A percentile compares a stretch with the other conserved stretches of the same genome.
These are phyloP conservation scores for Hyaloperonospora brassicae DNA, from an alignment of 352 stramenopile genomes.

Conservation along the genomic window DNA sequence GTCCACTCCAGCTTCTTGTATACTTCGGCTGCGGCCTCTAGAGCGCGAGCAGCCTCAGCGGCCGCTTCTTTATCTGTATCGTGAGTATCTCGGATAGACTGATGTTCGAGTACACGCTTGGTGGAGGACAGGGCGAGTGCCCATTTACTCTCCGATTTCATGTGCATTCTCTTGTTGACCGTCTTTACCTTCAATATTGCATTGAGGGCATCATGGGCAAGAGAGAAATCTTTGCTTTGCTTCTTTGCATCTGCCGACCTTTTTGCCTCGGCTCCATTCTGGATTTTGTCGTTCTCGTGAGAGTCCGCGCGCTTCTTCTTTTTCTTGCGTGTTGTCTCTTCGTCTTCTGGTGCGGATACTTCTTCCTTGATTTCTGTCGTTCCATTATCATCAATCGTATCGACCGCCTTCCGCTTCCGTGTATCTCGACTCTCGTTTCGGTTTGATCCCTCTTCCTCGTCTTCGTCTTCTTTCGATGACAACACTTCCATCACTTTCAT, in stretches of 20 bases:
- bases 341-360: conserved; percentile 4
- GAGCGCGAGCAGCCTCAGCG: conserved; percentile 15
- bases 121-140: conserved; percentile 5
- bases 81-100: conserved; percentile 4
- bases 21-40: conserved; percentile 10
- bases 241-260: background rate
- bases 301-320: background rate
- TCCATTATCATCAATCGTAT: conserved; percentile 5
- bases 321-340: conserved; percentile 6
- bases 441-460: background rate
- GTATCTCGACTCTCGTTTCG: background rate
- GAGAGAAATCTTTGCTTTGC: conserved; percentile 5
- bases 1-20: conserved; percentile 14
- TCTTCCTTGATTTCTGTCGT: conserved; percentile 1
- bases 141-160: conserved; percentile 10
- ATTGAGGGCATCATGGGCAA: conserved; percentile 13
- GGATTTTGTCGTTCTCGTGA: background rate
- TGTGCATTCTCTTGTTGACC: conserved; percentile 8
- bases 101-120: conserved; percentile 15
- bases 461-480: background rate
- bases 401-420: conserved; percentile 2
- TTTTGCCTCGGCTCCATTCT: background rate
- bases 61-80: conserved; percentile 11
- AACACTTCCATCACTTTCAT: conserved; percentile 11
- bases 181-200: conserved; percentile 7